Percentiles rank a stretch among this genome's conserved stretches.
phyloP scores from a whole-genome alignment of 805 yeast genomes.

The Candida morakotiae region DNA sequence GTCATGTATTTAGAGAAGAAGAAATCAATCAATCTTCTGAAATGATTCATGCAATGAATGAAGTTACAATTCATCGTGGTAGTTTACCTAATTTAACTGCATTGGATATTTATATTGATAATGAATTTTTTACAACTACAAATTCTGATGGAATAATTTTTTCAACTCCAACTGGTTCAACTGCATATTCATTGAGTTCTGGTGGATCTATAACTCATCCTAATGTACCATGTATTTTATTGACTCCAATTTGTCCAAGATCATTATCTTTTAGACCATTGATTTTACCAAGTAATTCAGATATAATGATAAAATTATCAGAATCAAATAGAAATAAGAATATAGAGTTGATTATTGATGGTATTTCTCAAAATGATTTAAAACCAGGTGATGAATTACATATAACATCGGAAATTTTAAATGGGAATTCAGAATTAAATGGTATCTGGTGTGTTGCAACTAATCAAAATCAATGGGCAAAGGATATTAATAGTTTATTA shows the following conservation, averaged over 20 bases:
- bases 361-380: constrained; percentile 68
- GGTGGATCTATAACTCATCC: constrained; percentile 96
- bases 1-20: constrained; percentile 47
- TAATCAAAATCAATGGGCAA: constrained; percentile 86
- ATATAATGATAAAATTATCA: constrained; percentile 59
- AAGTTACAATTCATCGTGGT: constrained; percentile 84
- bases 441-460: constrained; percentile 90
- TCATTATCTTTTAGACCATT: constrained; percentile 88
- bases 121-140: constrained; percentile 79
- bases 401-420: constrained; percentile 32
- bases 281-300: constrained; percentile 73
- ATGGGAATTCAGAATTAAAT: constrained; percentile 14
- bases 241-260: constrained; percentile 91
- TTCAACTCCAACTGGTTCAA: constrained; percentile 92
- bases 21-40: constrained; percentile 8
- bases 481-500: constrained; percentile 78
- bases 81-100: constrained; percentile 80
- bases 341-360: constrained; percentile 72
- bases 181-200: constrained; percentile 84
- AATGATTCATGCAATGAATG: constrained; percentile 84
- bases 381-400: constrained; percentile 77
- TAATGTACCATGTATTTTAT: constrained; percentile 69
- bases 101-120: constrained; percentile 81
- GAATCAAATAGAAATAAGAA: constrained; percentile 40
- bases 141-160: constrained; percentile 87